Base-by-base conservation (phyloP, 1,139 yeast species). In the Diutina scorzettiae region DNA sequence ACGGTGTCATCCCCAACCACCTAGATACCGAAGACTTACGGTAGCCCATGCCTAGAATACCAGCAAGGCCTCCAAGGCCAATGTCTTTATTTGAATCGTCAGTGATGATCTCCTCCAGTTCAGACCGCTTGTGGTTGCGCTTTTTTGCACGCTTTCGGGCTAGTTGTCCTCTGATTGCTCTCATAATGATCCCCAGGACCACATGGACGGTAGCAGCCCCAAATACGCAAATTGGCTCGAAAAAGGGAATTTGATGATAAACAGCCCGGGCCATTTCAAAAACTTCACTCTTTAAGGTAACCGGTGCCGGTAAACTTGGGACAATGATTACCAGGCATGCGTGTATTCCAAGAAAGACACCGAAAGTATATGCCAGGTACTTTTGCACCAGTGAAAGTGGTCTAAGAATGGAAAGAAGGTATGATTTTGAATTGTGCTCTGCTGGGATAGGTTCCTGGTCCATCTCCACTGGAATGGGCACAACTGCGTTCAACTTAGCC, bases 221-320 rank as follows among this genome's bases (percentile, higher is more conserved):
- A 42, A 69, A 58, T 0, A 79, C 70, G 21, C 72, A 51, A 0
- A 65, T 43, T 6, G 59, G 56, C 53, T 81, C 91, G 16, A 76
- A 58, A 1, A 60, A 49, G 0, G 78, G 70, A 2, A 68, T 57
- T 7, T 55, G 49, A 44, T 77, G 83, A 55, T 82, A 83, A 0
- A 83, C 53, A 8, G 78, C 71, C 40, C 87, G 62, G 0, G 80
- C 75, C 60, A 79, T 64, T 46, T 78, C 75, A 45, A 83, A 64
- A 14, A 78, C 54, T 43, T 79, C 78, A 45, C 79, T 73, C 19
- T 34, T 34, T 2, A 11, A 76, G 75, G 2, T 65, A 46, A 1
- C 78, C 71, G 5, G 76, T 48, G 5, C 61, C 53, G 12, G 24
- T 3, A 63, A 39, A 1, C 72, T 58, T 0, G 93, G 93, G 0